These are phyloP conservation scores for Funneliformis caledonium DNA, from an alignment of 371 early-diverging fungal genomes.

Conservation along the genomic window DNA sequence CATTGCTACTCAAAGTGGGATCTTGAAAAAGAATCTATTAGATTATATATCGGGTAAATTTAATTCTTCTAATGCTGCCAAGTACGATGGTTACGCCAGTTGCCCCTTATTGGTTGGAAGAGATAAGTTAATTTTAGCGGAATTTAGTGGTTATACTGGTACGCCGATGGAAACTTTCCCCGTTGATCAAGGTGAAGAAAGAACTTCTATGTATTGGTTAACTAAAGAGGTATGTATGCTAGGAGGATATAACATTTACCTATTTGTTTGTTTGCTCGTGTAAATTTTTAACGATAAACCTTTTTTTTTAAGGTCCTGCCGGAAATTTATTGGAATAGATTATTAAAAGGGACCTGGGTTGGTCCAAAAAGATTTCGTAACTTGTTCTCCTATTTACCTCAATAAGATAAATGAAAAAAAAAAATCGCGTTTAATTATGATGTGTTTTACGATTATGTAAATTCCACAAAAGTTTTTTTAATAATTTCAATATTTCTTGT, in stretches of 20 bases:
- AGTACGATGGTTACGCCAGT: constrained; percentile 85
- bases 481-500: too few relatives aligned
- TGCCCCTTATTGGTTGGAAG: constrained; percentile 84
- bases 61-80: constrained; percentile 46
- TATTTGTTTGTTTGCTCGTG: too few relatives aligned
- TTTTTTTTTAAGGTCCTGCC: constrained; percentile 60
- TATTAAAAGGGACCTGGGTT: constrained; percentile 78
- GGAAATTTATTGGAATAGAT: constrained; percentile 77
- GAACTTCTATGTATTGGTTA: constrained; percentile 5
- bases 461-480: too few relatives aligned
- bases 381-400: constrained; percentile 1
- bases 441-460: too few relatives aligned
- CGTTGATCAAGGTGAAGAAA: constrained; percentile 69
- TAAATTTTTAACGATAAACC: not conserved
- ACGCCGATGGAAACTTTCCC: constrained; percentile 85
- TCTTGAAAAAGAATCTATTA: constrained; percentile 78
- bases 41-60: constrained; percentile 47
- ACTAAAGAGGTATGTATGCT: constrained; percentile 12
- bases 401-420: not conserved
- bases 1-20: constrained; percentile 79
- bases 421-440: too few relatives aligned
- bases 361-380: constrained; percentile 74
- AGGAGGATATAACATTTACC: not conserved
- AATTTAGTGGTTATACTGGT: constrained; percentile 85
- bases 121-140: constrained; percentile 83